A percentile compares a stretch with the other conserved stretches of the same genome.
phyloP scores from a whole-genome alignment of 2,329 filamentous ascomycete species.

The Microcyclosporella mali region DNA sequence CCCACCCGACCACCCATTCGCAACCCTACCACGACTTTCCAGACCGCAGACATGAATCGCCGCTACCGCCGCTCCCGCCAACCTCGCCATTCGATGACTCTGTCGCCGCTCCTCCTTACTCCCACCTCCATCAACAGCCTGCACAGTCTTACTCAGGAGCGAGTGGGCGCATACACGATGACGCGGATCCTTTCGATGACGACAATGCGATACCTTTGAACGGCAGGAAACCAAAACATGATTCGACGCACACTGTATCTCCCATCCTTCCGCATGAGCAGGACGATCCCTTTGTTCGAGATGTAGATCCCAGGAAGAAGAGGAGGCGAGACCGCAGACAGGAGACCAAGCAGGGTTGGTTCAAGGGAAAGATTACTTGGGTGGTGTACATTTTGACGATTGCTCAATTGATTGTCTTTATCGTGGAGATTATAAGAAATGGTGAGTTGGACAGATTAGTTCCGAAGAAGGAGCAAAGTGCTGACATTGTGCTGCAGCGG shows the following conservation, averaged over 20 bases:
- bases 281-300: constrained; percentile 36
- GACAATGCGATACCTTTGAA: constrained; percentile 45
- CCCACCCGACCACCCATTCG: constrained; percentile 33
- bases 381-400: constrained; percentile 74
- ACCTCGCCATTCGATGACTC: constrained; percentile 30
- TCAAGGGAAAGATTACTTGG: constrained; percentile 61
- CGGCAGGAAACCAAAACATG: constrained; percentile 33
- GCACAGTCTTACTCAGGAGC: constrained; percentile 50
- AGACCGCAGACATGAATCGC: constrained; percentile 41
- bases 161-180: constrained; percentile 46
- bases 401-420: constrained; percentile 77
- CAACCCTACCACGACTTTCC: constrained; percentile 36
- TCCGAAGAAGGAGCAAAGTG: background rate
- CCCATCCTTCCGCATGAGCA: constrained; percentile 35
- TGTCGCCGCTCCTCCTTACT: constrained; percentile 24
- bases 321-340: constrained; percentile 11
- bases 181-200: constrained; percentile 44
- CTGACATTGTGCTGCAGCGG: constrained; percentile 42
- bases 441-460: constrained; percentile 47
- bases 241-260: constrained; percentile 31
- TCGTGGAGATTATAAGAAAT: constrained; percentile 79
- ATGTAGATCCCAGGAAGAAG: constrained; percentile 26
- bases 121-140: constrained; percentile 13
- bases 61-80: constrained; percentile 27
- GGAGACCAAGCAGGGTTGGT: constrained; percentile 45